Evolutionary conservation across 2,329 filamentous ascomycete genomes (phyloP).

Genomic region (Exophiala alcalophila): DNA sequence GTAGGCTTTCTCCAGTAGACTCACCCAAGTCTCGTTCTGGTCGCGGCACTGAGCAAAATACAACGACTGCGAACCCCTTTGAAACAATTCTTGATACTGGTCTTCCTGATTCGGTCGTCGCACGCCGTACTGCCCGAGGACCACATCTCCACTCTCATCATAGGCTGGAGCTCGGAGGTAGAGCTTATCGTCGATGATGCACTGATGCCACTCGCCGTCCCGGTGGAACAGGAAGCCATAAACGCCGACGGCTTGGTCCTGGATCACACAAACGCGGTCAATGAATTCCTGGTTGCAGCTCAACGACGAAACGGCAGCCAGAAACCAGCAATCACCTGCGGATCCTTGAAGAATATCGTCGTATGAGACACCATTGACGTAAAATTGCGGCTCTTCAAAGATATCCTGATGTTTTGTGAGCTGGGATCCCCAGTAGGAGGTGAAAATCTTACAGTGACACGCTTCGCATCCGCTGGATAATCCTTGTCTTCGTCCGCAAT

Average conservation of each 20-base stretch:
- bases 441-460: slow-evolving; percentile 53
- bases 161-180: slow-evolving; percentile 80
- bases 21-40: slow-evolving; percentile 79
- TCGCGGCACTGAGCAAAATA: slow-evolving; percentile 75
- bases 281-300: slow-evolving; percentile 72
- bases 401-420: slow-evolving; percentile 54
- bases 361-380: slow-evolving; percentile 69
- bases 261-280: slow-evolving; percentile 68
- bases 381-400: slow-evolving; percentile 74
- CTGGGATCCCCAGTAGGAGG: neutral
- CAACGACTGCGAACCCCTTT: slow-evolving; percentile 71
- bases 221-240: slow-evolving; percentile 84
- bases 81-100: slow-evolving; percentile 67
- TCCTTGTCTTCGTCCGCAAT: slow-evolving; percentile 37
- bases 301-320: slow-evolving; percentile 75
- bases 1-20: slow-evolving; percentile 70
- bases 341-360: slow-evolving; percentile 76
- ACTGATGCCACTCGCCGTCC: slow-evolving; percentile 89
- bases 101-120: slow-evolving; percentile 70
- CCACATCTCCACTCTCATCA: slow-evolving; percentile 72
- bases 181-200: slow-evolving; percentile 88
- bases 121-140: slow-evolving; percentile 70
- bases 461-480: slow-evolving; percentile 70
- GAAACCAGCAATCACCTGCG: slow-evolving; percentile 73
- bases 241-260: slow-evolving; percentile 72